Percentiles rank a stretch among this genome's conserved stretches.
Conservation (phyloP, 2,329 filamentous ascomycete genomes). For the Aspergillus brunneoviolaceus region DNA sequence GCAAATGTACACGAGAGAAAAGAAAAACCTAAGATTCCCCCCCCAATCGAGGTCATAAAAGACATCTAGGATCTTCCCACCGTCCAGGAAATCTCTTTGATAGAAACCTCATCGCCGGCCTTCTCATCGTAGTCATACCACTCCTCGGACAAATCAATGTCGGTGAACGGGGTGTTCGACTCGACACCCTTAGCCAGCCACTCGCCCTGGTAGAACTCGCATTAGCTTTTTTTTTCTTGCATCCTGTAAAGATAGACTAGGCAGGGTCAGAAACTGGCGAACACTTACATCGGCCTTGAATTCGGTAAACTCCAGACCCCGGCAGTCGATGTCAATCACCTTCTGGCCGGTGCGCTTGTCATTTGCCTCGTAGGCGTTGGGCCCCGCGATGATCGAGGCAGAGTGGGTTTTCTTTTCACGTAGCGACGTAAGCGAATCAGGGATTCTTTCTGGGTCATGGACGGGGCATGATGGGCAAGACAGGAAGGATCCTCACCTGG, state of each 20-base stretch:
- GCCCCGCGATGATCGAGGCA: constrained; percentile 75
- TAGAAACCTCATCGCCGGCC: constrained; percentile 83
- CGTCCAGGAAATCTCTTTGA: constrained; percentile 85
- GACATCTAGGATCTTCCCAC: constrained; percentile 65
- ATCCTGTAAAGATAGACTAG: too few relatives aligned
- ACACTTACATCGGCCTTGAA: constrained; percentile 79
- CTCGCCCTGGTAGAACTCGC: constrained; percentile 63
- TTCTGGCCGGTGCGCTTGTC: constrained; percentile 66
- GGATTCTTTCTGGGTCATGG: neutral
- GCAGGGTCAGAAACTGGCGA: neutral
- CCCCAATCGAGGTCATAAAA: neutral
- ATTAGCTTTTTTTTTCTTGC: neutral
- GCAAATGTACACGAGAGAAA: neutral
- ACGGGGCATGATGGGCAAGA: neutral
- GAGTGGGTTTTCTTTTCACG: constrained; percentile 51
- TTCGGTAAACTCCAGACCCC: constrained; percentile 85
- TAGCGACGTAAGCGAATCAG: too few relatives aligned
- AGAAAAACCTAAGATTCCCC: neutral
- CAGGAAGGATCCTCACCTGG: constrained; percentile 61
- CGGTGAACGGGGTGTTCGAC: constrained; percentile 75
- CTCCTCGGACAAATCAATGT: constrained; percentile 81
- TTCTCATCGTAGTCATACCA: constrained; percentile 99
- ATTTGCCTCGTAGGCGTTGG: constrained; percentile 62
- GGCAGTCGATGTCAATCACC: constrained; percentile 88
- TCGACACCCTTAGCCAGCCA: constrained; percentile 84